These are phyloP conservation scores for Malus fusca DNA, from an alignment of 306 rosid species.

Conservation along the genomic window DNA sequence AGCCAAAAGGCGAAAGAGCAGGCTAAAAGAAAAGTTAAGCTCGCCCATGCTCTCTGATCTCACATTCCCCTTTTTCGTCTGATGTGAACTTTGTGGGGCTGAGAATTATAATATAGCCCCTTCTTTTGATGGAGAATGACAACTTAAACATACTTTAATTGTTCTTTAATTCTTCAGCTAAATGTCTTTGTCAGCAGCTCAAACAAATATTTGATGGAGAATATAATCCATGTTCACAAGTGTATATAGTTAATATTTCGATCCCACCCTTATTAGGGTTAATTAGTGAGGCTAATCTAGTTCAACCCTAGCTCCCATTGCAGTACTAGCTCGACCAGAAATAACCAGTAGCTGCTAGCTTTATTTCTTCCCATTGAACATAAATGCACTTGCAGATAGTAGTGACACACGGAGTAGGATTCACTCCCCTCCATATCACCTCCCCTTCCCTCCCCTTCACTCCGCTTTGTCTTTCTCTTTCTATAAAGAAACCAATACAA, in stretches of 20 bases:
- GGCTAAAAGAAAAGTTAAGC: slow-evolving; percentile 26
- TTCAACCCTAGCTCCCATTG: background rate
- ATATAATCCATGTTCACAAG: background rate
- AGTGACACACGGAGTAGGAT: too few species aligned
- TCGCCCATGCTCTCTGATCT: slow-evolving; percentile 57
- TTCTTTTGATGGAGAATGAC: slow-evolving; percentile 15
- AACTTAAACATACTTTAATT: slow-evolving; percentile 14
- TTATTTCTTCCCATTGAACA: background rate
- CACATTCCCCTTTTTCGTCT: slow-evolving; percentile 51
- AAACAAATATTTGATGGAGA: background rate
- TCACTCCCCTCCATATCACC: too few species aligned
- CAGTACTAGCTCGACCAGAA: background rate
- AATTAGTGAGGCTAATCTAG: background rate
- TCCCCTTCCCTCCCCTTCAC: too few species aligned
- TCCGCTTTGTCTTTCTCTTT: too few species aligned
- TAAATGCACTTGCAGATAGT: background rate
- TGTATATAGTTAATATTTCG: background rate
- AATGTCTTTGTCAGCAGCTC: background rate
- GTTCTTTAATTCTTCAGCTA: background rate
- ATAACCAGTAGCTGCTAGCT: background rate
- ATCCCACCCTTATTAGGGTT: background rate
- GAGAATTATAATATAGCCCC: background rate
- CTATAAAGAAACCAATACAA: too few species aligned
- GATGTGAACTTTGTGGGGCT: slow-evolving; percentile 67
- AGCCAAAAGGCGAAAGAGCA: slow-evolving; percentile 11